phyloP scores from a whole-genome alignment of 1,284 basidiomycete species.

The Ustilago esculenta region DNA sequence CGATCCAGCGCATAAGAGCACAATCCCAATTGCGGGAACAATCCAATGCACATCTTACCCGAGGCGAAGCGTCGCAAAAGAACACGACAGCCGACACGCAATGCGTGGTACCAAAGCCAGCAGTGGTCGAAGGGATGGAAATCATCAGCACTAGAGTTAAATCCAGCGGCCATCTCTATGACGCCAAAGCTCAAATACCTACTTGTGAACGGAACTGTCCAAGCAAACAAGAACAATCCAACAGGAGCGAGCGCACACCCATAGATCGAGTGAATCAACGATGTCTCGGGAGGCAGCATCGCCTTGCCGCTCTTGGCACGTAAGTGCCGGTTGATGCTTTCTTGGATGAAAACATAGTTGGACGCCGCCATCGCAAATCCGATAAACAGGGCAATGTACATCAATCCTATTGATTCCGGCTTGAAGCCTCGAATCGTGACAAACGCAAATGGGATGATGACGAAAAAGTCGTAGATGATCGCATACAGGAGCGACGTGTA shows the following conservation, averaged over 20 bases:
- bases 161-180: too few relatives aligned
- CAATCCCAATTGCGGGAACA: conserved; percentile 33
- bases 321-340: conserved; percentile 22
- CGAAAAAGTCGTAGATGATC: conserved; percentile 50
- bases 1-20: conserved; percentile 32
- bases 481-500: conserved; percentile 45
- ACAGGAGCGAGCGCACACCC: conserved; percentile 34
- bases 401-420: conserved; percentile 33
- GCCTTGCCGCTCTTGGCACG: conserved; percentile 22
- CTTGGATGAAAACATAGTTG: conserved; percentile 29
- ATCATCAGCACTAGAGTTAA: too few relatives aligned
- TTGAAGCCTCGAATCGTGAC: conserved; percentile 33
- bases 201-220: conserved; percentile 35
- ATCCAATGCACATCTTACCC: conserved; percentile 37
- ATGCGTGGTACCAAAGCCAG: too few relatives aligned
- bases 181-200: conserved; percentile 2
- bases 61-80: not conserved
- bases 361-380: conserved; percentile 29
- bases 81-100: too few relatives aligned
- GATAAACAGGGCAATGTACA: conserved; percentile 40
- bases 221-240: conserved; percentile 31
- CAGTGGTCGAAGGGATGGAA: too few relatives aligned
- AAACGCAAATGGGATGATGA: conserved; percentile 44
- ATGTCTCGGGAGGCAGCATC: conserved; percentile 27
- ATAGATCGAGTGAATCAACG: conserved; percentile 36